Evolutionary conservation across 768 basidiomycete species (phyloP).

Genomic region (Mycena albidolilacea): DNA sequence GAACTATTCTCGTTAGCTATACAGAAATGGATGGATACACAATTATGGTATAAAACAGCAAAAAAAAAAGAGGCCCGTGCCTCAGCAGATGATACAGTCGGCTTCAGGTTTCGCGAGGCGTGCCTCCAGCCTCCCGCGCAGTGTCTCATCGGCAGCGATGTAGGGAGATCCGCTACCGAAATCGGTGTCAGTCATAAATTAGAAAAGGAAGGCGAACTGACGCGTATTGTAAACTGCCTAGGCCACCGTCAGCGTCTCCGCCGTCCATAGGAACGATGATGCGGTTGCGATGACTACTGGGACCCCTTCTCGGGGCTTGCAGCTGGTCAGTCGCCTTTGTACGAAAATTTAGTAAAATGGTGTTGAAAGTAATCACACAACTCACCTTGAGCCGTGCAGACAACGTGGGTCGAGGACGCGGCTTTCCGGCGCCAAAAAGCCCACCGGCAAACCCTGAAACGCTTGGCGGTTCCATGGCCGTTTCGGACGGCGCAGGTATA

Average conservation of each 20-base stretch:
- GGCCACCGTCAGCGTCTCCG: constrained; percentile 38
- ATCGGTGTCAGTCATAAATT: background rate
- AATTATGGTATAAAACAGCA: constrained; percentile 6
- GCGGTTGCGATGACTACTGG: constrained; percentile 31
- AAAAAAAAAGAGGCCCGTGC: background rate
- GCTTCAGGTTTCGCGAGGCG: constrained; percentile 45
- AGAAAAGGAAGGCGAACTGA: constrained; percentile 43
- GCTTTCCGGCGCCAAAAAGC: constrained; percentile 30
- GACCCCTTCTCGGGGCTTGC: background rate
- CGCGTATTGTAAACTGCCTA: constrained; percentile 56
- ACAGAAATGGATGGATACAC: background rate
- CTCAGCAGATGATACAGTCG: constrained; percentile 51
- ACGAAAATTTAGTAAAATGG: constrained; percentile 2
- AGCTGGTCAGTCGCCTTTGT: constrained; percentile 23
- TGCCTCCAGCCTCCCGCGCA: constrained; percentile 49
- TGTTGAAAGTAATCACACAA: constrained; percentile 33
- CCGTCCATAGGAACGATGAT: constrained; percentile 49
- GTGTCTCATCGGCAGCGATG: constrained; percentile 48
- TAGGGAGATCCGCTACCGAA: constrained; percentile 48
- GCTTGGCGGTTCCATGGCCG: constrained; percentile 26
- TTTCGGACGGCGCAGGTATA: constrained; percentile 47
- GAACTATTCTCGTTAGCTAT: too few relatives aligned
- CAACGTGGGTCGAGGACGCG: constrained; percentile 42
- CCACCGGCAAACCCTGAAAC: constrained; percentile 30
- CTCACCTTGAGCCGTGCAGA: constrained; percentile 48